Conservation (phyloP, 306 rosid species). For the Rubus idaeus region DNA sequence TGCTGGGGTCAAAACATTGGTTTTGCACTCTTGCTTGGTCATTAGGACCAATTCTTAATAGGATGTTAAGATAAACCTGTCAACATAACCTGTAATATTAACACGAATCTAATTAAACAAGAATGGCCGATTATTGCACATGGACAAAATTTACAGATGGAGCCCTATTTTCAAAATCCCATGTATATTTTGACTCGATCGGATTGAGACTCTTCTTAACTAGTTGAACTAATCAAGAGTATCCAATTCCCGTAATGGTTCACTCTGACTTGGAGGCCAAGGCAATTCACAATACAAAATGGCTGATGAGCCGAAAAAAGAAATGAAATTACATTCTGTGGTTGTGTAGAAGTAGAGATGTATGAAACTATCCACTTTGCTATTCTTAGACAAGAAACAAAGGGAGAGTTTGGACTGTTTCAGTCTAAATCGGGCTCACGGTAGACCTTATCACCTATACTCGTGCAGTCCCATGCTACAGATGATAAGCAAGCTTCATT, state of each 20-base stretch:
- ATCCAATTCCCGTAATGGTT: background rate
- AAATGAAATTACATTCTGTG: slow-evolving; percentile 29
- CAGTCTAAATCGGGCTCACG: slow-evolving; percentile 42
- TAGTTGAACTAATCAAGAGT: background rate
- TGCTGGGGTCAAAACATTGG: slow-evolving; percentile 8
- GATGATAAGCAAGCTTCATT: slow-evolving; percentile 45
- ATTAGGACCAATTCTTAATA: background rate
- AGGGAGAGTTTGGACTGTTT: slow-evolving; percentile 20
- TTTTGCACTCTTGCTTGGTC: background rate
- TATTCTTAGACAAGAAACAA: background rate
- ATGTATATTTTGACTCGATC: background rate
- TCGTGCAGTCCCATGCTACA: slow-evolving; percentile 43
- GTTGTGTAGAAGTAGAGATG: slow-evolving; percentile 7
- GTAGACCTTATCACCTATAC: slow-evolving; percentile 35
- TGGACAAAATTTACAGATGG: background rate
- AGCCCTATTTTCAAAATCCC: background rate
- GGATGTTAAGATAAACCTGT: background rate
- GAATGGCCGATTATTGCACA: background rate
- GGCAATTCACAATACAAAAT: background rate
- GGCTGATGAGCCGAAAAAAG: background rate
- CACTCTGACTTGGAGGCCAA: background rate
- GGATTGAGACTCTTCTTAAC: background rate
- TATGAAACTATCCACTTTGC: slow-evolving; percentile 11
- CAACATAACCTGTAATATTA: slow-evolving; percentile 4
- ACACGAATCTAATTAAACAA: background rate